Evolutionary conservation across 2,329 filamentous ascomycete species (phyloP), one percentile per base, ranked within the genome.

Genomic region (Exophiala phaeomuriformis): DNA sequence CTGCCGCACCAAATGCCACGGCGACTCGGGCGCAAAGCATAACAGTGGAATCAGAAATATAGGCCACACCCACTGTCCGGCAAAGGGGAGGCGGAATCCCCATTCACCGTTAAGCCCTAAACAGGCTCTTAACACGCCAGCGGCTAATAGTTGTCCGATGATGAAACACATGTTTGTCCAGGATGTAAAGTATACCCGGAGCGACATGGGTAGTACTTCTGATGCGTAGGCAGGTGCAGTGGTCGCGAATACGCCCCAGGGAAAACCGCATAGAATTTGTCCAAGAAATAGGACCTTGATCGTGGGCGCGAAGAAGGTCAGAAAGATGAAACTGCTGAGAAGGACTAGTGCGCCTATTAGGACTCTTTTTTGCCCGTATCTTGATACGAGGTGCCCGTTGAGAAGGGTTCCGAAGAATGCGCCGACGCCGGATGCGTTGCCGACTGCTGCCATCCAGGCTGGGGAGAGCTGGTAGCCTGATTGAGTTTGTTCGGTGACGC

Each of bases 131-230:
- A 65, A 64, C n/a, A 65, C 66, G 7, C 64, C 64, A 48, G 68
- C 68, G 3, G 68, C 65, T 10, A 70, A 52, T 28, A 71, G 61
- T 47, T 70, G 68, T 5, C 69, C 68, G 12, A 66, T 66, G 8
- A 67, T 67, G 19, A 79, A 74, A 10, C 74, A 75, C 1, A 80
- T 68, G 56, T 80, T 77, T 31, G 77, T 70, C 9, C 74, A 74
- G 0, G 74, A 72, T 0, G 76, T 77, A 0, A 76, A 66, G 27
- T 77, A 67, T 35, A 76, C 76, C 40, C 77, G 70, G 1, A 79
- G 68, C 3, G 70, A 70, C 6, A 68, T 59, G 5, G 69, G 69
- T 12, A 64, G 66, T 1, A 72, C 67, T 52, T 70, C 77, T 0
- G 70, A 75, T 6, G 72, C 69, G 5, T 72, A 72, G 3, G 76